Conservation (phyloP, 2,329 filamentous ascomycete genomes). For the Penicillium sp. region DNA sequence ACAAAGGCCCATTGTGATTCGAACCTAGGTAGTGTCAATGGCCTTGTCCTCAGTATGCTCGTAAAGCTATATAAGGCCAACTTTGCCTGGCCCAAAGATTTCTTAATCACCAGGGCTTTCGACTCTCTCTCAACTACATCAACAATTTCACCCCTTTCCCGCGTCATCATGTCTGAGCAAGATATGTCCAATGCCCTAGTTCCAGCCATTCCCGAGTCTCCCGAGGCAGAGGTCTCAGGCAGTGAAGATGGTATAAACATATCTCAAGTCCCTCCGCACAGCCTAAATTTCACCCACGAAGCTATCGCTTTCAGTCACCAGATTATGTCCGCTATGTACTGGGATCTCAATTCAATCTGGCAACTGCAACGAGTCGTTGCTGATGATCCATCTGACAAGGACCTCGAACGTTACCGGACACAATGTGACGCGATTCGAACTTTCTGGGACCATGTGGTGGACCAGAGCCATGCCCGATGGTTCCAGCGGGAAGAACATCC, state of each 20-base stretch:
- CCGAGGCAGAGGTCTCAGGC: too few relatives aligned
- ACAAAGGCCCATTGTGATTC: too few relatives aligned
- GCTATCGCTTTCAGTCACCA: background rate
- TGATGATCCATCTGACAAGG: background rate
- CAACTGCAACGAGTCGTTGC: constrained; percentile 5
- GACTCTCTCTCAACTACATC: background rate
- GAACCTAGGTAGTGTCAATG: too few relatives aligned
- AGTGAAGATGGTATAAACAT: too few relatives aligned
- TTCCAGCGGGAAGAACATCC: too few relatives aligned
- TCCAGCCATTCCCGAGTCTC: background rate
- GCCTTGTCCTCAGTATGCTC: background rate
- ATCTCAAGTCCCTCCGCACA: too few relatives aligned
- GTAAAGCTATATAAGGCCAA: background rate
- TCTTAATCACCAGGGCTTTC: background rate
- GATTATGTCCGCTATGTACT: constrained; percentile 22
- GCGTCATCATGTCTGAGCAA: background rate
- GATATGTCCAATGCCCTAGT: background rate
- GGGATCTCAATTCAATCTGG: constrained; percentile 23
- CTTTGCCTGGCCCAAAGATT: too few relatives aligned
- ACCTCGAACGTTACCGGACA: background rate
- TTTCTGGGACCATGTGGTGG: background rate
- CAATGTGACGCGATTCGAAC: background rate
- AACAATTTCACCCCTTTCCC: background rate
- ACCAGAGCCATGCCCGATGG: background rate
- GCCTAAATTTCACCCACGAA: background rate